phyloP scores from a whole-genome alignment of 1,284 basidiomycete genomes.

The Malassezia restricta region DNA sequence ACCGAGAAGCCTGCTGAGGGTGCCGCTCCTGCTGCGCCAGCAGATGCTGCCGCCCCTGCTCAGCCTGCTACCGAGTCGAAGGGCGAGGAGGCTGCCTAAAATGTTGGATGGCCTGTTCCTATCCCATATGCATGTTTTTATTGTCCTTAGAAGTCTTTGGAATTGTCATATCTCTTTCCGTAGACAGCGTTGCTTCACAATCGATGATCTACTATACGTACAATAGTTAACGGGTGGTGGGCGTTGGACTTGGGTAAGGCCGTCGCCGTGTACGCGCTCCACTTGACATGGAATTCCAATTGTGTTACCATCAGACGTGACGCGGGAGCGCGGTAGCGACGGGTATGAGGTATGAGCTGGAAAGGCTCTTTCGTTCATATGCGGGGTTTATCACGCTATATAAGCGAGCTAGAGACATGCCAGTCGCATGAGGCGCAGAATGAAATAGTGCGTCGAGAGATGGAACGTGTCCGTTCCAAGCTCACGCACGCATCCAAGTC shows the following conservation, averaged over 20 bases:
- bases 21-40: slow-evolving; percentile 26
- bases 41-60: slow-evolving; percentile 30
- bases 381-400: slow-evolving; percentile 59
- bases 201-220: too few species aligned
- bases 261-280: background rate
- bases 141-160: background rate
- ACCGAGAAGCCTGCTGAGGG: slow-evolving; percentile 46
- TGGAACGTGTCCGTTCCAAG: slow-evolving; percentile 98
- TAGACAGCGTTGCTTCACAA: background rate
- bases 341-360: background rate
- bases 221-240: too few species aligned
- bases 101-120: background rate
- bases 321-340: background rate
- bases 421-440: slow-evolving; percentile 55
- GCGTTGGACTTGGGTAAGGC: too few species aligned
- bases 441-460: slow-evolving; percentile 97
- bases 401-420: slow-evolving; percentile 89
- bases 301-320: background rate
- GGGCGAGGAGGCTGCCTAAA: slow-evolving; percentile 45
- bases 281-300: background rate
- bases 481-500: slow-evolving; percentile 79
- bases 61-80: slow-evolving; percentile 30
- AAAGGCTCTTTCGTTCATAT: slow-evolving; percentile 42
- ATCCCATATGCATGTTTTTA: background rate
- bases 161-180: background rate